Evolutionary conservation across 2,329 filamentous ascomycete species (phyloP).

Genomic region (Cercospora citrullina): DNA sequence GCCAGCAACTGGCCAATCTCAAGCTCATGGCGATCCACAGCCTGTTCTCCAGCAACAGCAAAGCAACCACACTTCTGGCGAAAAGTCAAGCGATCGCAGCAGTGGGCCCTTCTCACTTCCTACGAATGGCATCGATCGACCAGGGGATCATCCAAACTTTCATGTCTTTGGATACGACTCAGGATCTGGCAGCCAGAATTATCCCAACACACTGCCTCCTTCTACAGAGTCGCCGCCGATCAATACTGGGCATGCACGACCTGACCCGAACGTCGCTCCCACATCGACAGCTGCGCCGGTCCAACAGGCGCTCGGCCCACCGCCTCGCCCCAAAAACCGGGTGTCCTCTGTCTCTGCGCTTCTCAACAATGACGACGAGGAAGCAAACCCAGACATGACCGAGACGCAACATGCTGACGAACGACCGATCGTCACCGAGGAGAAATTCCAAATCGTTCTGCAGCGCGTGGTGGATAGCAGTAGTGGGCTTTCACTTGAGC

Average conservation of each 20-base stretch:
- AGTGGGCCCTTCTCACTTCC: constrained; percentile 61
- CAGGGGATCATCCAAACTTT: constrained; percentile 57
- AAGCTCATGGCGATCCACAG: constrained; percentile 59
- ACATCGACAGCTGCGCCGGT: constrained; percentile 34
- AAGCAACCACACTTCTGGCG: constrained; percentile 84
- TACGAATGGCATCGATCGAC: constrained; percentile 60
- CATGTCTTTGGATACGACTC: constrained; percentile 49
- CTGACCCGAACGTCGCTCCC: constrained; percentile 13
- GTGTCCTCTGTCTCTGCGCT: constrained; percentile 43
- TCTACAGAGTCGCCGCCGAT: constrained; percentile 38
- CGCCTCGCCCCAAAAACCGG: constrained; percentile 32
- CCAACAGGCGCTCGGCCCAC: constrained; percentile 32
- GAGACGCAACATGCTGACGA: neutral
- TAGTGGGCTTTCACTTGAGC: constrained; percentile 81
- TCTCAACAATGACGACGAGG: constrained; percentile 41
- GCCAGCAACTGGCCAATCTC: constrained; percentile 63
- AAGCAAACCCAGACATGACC: neutral
- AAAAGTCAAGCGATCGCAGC: constrained; percentile 67
- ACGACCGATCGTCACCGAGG: constrained; percentile 49
- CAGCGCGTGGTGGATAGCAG: constrained; percentile 65
- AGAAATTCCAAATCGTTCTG: constrained; percentile 60
- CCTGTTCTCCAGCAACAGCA: constrained; percentile 66
- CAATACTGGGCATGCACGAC: constrained; percentile 35
- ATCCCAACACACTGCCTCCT: constrained; percentile 62
- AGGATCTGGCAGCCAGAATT: constrained; percentile 54